Conservation (phyloP, 495 filamentous ascomycete species). For the Lindgomyces ingoldianus region DNA sequence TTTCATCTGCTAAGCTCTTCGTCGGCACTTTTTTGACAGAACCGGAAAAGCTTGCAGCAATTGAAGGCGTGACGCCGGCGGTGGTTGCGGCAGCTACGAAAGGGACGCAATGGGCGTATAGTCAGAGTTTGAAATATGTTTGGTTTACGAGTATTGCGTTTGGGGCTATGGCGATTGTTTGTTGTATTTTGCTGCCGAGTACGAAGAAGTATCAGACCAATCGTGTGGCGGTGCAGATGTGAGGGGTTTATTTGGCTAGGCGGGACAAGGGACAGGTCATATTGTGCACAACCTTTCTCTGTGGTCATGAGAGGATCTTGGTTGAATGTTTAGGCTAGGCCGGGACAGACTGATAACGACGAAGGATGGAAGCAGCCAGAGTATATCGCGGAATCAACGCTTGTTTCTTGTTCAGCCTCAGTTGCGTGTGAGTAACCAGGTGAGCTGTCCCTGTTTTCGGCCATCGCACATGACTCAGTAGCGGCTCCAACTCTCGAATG, state of each 20-base stretch:
- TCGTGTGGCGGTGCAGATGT: slow-evolving; percentile 34
- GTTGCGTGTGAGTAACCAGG: too few relatives aligned
- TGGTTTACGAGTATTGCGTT: slow-evolving; percentile 40
- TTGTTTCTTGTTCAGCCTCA: too few relatives aligned
- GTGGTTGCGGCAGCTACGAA: slow-evolving; percentile 30
- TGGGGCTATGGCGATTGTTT: slow-evolving; percentile 30
- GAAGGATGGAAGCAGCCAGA: not conserved
- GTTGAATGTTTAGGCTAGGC: too few relatives aligned
- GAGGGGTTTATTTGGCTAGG: too few relatives aligned
- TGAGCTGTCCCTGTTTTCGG: too few relatives aligned
- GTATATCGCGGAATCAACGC: not conserved
- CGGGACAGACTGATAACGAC: not conserved
- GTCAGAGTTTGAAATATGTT: slow-evolving; percentile 35
- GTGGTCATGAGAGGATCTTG: too few relatives aligned
- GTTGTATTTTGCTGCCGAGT: slow-evolving; percentile 22
- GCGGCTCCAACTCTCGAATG: not conserved
- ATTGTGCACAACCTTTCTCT: too few relatives aligned
- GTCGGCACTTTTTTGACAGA: slow-evolving; percentile 36
- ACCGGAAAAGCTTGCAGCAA: slow-evolving; percentile 18
- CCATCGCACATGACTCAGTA: too few relatives aligned
- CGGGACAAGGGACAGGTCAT: too few relatives aligned
- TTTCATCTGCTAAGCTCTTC: slow-evolving; percentile 28
- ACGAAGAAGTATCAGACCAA: slow-evolving; percentile 38
- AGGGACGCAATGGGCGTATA: slow-evolving; percentile 40
- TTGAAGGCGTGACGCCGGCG: slow-evolving; percentile 34